These are phyloP conservation scores for Thecaphora thlaspeos DNA, from an alignment of 1,284 basidiomycete species.

Conservation along the genomic window DNA sequence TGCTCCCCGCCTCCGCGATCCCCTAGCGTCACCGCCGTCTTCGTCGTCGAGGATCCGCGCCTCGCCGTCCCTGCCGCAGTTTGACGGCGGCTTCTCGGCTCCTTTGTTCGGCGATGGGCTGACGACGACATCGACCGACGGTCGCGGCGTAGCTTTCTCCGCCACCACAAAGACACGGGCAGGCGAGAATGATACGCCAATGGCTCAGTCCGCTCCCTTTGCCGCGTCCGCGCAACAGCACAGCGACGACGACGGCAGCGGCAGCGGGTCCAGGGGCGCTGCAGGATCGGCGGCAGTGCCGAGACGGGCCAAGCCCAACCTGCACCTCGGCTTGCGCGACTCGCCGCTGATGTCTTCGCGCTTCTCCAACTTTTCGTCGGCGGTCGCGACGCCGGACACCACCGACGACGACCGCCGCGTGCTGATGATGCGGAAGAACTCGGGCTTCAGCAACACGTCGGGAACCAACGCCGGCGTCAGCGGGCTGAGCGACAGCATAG, in stretches of 20 bases:
- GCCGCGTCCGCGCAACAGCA: constrained; percentile 1
- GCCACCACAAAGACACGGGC: constrained; percentile 4
- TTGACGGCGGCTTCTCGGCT: constrained; percentile 23
- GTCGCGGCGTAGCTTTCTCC: constrained; percentile 1
- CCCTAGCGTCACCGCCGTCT: constrained; percentile 1
- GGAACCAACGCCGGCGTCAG: neutral
- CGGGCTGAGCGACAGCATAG: neutral
- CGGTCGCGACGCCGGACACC: constrained; percentile 25
- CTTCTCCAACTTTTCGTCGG: constrained; percentile 45
- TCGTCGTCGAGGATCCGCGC: neutral
- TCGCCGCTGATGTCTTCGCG: constrained; percentile 28
- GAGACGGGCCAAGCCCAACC: constrained; percentile 12
- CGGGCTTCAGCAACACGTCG: neutral
- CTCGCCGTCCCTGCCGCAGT: constrained; percentile 30
- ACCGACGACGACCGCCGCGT: constrained; percentile 17
- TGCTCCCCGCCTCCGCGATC: too few relatives aligned
- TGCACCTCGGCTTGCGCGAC: constrained; percentile 27
- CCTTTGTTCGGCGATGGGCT: constrained; percentile 14
- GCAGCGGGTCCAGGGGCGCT: too few relatives aligned
- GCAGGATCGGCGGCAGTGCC: neutral
- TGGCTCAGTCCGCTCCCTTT: constrained; percentile 18
- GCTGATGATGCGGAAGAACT: constrained; percentile 8
- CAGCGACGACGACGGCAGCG: neutral
- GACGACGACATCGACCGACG: constrained; percentile 5
- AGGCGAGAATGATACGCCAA: constrained; percentile 9